Base-by-base conservation (phyloP, 306 rosid genomes). In the Senna siamea region DNA sequence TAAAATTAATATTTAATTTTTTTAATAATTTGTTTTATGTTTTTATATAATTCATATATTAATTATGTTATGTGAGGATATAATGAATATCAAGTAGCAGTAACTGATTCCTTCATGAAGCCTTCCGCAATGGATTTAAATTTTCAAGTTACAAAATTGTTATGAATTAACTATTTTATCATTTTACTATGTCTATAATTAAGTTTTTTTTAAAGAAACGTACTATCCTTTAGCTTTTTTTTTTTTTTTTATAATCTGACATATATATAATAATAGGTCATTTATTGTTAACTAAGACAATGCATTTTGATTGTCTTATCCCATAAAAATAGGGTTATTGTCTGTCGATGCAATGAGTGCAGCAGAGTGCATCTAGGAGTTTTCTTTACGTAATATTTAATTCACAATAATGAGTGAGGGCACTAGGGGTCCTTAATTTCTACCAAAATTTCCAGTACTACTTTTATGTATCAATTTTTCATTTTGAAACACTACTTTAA, bases 351-450 rank as follows among this genome's bases (percentile, higher is more conserved):
- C 66, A 59, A 59, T 59, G 26, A 59, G 66, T 34, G 9, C 7
- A 59, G 9, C 7, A 59, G 46, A 5, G 26, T 35, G 47, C 10
- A 34, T 59, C 2, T 34, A 14, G 44, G 66, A 59, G 66, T 59
- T 34, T 59, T 30, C 66, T 32, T 59, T 32, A 59, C 66, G 44
- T 6, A 32, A 32, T 34, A 32, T 15, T 59, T 7, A 59, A 59
- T 6, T 59, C 66, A 58, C 5, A 30, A 30, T 66, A 79, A 76
- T 76, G 82, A 76, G 87, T 79, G 74, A 52, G 26, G 67, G 60
- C 46, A 66, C 50, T 44, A 44, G 15, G 2, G 40, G 40, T 13
- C 50, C 50, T 44, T 13, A 12, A 7, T 46, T 41, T 41, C 1
- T 41, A 10, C 47, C 13, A 6, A 7, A 41, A 41, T 7, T 37